Evolutionary conservation across 1,139 yeast genomes (phyloP), one percentile per base, ranked within the genome.

Genomic region (Candida gigantensis): DNA sequence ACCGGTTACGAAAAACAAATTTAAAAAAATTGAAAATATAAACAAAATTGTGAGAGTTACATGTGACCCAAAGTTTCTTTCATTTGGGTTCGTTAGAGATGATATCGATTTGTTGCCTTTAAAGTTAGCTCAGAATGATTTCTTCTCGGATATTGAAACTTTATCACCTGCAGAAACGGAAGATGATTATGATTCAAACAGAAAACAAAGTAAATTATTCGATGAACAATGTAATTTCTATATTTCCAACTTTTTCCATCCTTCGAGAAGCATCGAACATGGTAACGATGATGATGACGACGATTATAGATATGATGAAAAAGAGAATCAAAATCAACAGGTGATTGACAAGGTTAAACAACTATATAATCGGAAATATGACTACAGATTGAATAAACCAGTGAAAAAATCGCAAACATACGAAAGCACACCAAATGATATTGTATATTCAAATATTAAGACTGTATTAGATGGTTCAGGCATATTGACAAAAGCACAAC

Each of bases 61-160:
- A 1, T 81, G 92, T 50, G 90, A 87, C 54, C 72, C 81, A 1
- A 59, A 67, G 12, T 86, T 85, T 53, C 65, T 78, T 0, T 81
- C 88, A 0, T 87, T 86, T 64, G 82, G 80, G 1, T 78, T 84
- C 34, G 62, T 87, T 6, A 71, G 85, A 46, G 84, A 81, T 46
- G 94, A 84, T 35, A 57, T 72, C 10, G 81, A 77, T 43, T 51
- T 62, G 14, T 52, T 83, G 3, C 84, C 86, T 0, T 60, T 79
- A 21, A 56, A 71, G 34, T 50, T 80, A 9, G 57, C 58, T 6
- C 60, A 65, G 37, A 74, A 77, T 47, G 60, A 65, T 15, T 65
- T 79, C 30, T 46, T 65, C 7, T 47, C 54, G 19, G 85, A 82
- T 47, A 63, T 82, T 45, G 67, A 66, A 6, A 62, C 59, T 32